Base-by-base conservation (phyloP, 2,329 filamentous ascomycete species). In the Hymenoscyphus albidus region DNA sequence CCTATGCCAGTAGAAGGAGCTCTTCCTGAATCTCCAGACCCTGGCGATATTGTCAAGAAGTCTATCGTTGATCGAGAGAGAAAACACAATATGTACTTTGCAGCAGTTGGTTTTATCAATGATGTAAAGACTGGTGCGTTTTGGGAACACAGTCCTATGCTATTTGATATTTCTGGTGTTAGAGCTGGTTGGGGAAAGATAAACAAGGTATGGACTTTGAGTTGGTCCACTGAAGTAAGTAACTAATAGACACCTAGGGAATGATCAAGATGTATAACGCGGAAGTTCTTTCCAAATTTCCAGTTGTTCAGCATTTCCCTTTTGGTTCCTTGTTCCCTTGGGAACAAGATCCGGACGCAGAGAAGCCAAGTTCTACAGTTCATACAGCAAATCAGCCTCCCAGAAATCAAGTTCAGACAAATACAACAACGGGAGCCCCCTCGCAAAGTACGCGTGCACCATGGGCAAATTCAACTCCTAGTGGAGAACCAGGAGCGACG, bases 201-300 rank as follows among this genome's bases (percentile, higher is more conserved):
- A 74, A 98, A 99, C 78, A 93, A 93, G 81, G 85, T 85, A 62
- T 48, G 64, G 65, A 27, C 59, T 35, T n/a, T 3, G 13, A 31
- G 55, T 9, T 22, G 18, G 16, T n/a, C 32, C 54, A 1, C 6
- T 35, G 10, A 12, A 57, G 31, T n/a, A 12, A 14, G 22, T 14
- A 42, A 59, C 62, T 68, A 62, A 66, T 35, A 58, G 38, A 62
- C 27, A 32, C n/a, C 9, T 65, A 90, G 88, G 95, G 95, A 61
- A 98, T 99, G 95, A 87, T 99, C 73, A 99, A 98, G 78, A 99
- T 99, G 95, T 99, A 94, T 80, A 93, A 96, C 70, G 95, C 92
- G 18, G 95, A 99, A 79, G 95, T 99, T 2, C 82, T 99, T 14
- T 92, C 91, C 48, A 99, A 99, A 77, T 97, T 97, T 74, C 95